Base-by-base conservation (phyloP, 805 yeast species). In the Wickerhamiella kurtzmanii region DNA sequence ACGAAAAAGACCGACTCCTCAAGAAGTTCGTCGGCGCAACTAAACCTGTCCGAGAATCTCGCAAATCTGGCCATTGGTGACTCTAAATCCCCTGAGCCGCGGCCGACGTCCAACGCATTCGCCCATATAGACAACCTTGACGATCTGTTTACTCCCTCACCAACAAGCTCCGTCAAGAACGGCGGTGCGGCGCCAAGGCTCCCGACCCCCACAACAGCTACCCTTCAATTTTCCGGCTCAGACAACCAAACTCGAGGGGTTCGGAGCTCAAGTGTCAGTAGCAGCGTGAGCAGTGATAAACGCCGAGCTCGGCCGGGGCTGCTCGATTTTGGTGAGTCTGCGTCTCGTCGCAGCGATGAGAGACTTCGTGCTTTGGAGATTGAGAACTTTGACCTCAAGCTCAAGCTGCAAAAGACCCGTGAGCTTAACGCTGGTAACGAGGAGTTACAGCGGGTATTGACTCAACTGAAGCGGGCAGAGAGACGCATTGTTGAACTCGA, bases 381-480 rank as follows among this genome's bases (percentile, higher is more conserved):
- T 18, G 60, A 56, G 48, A 55, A 48, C 22, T 47, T 53, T 44
- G 56, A 53, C 42, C 51, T 55, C 25, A 40, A 52, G 32, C 49
- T 55, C 37, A 50, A 51, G 37, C 47, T 56, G n/a, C 53, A 48
- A 43, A 48, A 44, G 39, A 35, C 44, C 17, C 40, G 52, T 3
- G 50, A 48, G 28, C 36, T 41, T 42, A 41, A 44, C 19, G 50
- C 46, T 15, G 41, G 44, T 8, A 46, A 39, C 2, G 48, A 48
- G 17, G 54, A 51, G 18, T 19, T 45, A 2, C n/a, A 46, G 1
- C 37, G 44, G 15, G 43, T 43, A 25, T 46, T 37, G 22, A 6
- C 20, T 13, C 47, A 48, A 28, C 25, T 49, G 3, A 28, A 37
- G 6, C 43, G 47, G 6, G 49, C 50, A 2, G 51, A 50, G 43